Base-by-base conservation (phyloP, 345 rosid species). In the Syzygium aqueum region DNA sequence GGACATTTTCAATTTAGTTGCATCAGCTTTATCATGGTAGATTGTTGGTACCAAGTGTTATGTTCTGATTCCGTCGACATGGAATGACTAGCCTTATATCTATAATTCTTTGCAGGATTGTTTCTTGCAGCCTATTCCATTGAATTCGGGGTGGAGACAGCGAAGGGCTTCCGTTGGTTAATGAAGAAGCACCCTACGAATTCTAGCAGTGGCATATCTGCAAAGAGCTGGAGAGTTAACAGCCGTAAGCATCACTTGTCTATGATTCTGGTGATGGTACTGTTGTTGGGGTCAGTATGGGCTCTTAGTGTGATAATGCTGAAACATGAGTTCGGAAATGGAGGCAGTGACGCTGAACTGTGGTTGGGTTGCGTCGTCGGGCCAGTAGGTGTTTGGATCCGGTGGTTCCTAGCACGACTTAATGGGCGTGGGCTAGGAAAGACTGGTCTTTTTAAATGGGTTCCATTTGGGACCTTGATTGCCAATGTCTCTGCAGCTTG, bases 401-500 rank as follows among this genome's bases (percentile, higher is more conserved):
- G 99, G 93, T 97, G 99, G 99, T 94, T 93, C 92, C 88, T 97
- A 88, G 97, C 99, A 28, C 90, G 97, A 49, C 92, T 95, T 15
- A 97, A 96, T 23, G 99, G 99, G 27, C 92, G 89, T 40, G 99
- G 99, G 23, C 78, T 97, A 23, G 99, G 99, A 28, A 95, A 91
- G 88, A 53, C 88, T 3, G 93, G 94, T 11, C 40, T 52, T 84
- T 89, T 94, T 90, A 94, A 90, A 90, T 97, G 99, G 99, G 88
- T 97, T n/a, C 98, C 99, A 19, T 94, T 94, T n/a, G 98, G 99
- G 51, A 97, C 99, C 51, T 89, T 97, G 78, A 89, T 92, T 85
- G 98, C 98, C 84, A 97, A 97, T 86, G 94, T 95, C 84, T 93
- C 94, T 46, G 98, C 99, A 49, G 96, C 96, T 89, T 91, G 94